These are phyloP conservation scores for Balansia obtecta DNA, from an alignment of 2,329 filamentous ascomycete species.

Conservation along the genomic window DNA sequence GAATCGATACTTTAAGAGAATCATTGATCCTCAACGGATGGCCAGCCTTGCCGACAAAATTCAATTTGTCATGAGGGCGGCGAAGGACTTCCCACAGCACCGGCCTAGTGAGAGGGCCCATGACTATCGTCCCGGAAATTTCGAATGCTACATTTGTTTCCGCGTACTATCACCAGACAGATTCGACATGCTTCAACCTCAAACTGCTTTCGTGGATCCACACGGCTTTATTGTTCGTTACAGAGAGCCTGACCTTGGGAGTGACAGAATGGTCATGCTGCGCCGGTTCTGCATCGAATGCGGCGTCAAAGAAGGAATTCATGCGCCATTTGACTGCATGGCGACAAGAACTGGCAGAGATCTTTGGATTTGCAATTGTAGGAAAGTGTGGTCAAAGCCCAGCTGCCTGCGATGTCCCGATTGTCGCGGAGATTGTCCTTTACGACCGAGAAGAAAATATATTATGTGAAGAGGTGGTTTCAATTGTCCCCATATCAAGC, in stretches of 20 bases:
- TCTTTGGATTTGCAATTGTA: constrained; percentile 28
- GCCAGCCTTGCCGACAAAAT: constrained; percentile 24
- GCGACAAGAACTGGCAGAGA: constrained; percentile 24
- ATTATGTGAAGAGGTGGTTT: constrained; percentile 8
- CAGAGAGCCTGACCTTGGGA: constrained; percentile 14
- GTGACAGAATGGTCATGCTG: constrained; percentile 19
- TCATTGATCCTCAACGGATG: constrained; percentile 21
- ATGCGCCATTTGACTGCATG: constrained; percentile 24
- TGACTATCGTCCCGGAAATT: constrained; percentile 27
- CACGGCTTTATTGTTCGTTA: constrained; percentile 18
- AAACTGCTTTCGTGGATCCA: constrained; percentile 20
- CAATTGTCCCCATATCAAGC: neutral
- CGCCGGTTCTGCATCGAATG: constrained; percentile 30
- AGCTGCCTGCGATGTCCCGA: constrained; percentile 21
- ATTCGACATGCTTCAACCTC: constrained; percentile 25
- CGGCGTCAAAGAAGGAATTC: constrained; percentile 24
- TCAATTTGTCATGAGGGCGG: constrained; percentile 28
- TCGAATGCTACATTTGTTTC: constrained; percentile 30
- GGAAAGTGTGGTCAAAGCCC: constrained; percentile 24
- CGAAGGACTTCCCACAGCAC: constrained; percentile 28
- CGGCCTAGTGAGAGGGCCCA: constrained; percentile 24
- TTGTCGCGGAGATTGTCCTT: constrained; percentile 23
- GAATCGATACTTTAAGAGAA: constrained; percentile 22
- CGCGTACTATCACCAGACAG: constrained; percentile 25
- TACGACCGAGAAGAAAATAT: constrained; percentile 21